phyloP scores from a whole-genome alignment of 179 eudicot species.

The Spergularia azorica region DNA sequence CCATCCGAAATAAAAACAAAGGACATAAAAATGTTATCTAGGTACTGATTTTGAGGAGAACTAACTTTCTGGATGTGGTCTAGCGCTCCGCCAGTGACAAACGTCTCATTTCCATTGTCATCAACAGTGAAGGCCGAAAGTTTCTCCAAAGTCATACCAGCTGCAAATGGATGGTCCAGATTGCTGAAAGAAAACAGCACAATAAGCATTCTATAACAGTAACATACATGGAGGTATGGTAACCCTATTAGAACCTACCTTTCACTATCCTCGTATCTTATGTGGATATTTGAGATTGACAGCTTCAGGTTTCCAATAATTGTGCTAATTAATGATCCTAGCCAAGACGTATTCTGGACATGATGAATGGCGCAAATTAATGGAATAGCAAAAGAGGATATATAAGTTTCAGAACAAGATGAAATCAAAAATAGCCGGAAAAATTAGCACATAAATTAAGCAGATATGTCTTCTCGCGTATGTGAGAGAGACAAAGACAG shows the following conservation, averaged over 20 bases:
- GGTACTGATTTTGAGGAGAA: constrained; percentile 1
- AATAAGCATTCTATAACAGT: constrained; percentile 20
- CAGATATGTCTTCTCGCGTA: background rate
- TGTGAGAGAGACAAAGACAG: background rate
- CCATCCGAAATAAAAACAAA: constrained; percentile 5
- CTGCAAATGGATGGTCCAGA: constrained; percentile 91
- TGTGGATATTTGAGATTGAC: constrained; percentile 92
- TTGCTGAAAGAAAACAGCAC: constrained; percentile 57
- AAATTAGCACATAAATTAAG: background rate
- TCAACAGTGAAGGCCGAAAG: constrained; percentile 93
- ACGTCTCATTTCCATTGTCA: constrained; percentile 85
- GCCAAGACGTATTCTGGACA: constrained; percentile 87
- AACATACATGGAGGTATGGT: background rate
- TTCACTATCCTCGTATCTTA: constrained; percentile 97
- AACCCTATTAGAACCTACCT: constrained; percentile 72
- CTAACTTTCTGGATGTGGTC: constrained; percentile 86
- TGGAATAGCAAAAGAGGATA: background rate
- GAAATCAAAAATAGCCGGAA: background rate
- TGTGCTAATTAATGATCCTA: constrained; percentile 89
- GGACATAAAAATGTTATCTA: background rate
- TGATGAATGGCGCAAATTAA: constrained; percentile 24
- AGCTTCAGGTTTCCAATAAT: constrained; percentile 96
- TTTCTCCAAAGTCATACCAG: constrained; percentile 86
- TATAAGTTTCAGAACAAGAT: background rate
- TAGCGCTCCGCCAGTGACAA: constrained; percentile 88